Conservation (phyloP, 345 rosid species). For the Passiflora organensis region DNA sequence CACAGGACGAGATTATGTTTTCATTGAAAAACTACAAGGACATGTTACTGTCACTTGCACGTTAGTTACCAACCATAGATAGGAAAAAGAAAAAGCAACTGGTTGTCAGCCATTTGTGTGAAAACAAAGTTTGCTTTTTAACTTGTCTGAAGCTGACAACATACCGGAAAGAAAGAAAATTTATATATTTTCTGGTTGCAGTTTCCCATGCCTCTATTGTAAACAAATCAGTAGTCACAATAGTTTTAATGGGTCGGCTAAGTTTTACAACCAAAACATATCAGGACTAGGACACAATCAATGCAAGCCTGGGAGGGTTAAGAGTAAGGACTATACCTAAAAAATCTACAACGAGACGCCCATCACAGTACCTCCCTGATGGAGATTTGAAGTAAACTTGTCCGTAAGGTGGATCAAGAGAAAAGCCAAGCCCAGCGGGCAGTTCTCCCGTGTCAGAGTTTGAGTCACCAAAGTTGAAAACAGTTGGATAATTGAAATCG, state of each 20-base stretch:
- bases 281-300: background rate
- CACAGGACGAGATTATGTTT: background rate
- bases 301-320: background rate
- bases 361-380: constrained; percentile 59
- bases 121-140: constrained; percentile 14
- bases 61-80: constrained; percentile 22
- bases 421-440: constrained; percentile 44
- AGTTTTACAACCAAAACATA: background rate
- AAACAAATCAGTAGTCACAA: background rate
- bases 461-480: constrained; percentile 65
- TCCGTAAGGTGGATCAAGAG: constrained; percentile 43
- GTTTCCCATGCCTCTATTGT: background rate
- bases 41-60: constrained; percentile 16
- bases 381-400: constrained; percentile 40
- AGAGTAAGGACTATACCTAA: constrained; percentile 31
- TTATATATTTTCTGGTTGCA: background rate
- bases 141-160: background rate
- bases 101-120: constrained; percentile 28
- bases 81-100: background rate
- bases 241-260: background rate
- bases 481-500: constrained; percentile 40
- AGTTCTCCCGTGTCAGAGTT: constrained; percentile 63
- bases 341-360: constrained; percentile 57
- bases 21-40: background rate
- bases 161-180: background rate